These are phyloP conservation scores for Microsporum audouinii DNA, from an alignment of 2,329 filamentous ascomycete genomes.

Conservation along the genomic window DNA sequence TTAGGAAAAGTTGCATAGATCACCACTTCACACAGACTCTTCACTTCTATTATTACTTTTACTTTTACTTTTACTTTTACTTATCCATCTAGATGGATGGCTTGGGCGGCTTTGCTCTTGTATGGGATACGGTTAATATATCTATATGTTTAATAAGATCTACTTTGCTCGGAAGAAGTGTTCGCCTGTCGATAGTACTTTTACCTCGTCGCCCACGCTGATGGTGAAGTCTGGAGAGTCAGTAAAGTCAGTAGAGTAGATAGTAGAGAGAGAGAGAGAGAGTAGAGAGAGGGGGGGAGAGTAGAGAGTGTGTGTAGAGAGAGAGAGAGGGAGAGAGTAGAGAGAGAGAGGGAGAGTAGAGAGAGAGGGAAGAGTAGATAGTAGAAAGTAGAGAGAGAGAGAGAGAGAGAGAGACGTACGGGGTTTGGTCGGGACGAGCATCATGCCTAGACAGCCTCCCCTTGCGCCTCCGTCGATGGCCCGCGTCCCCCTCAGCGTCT, in stretches of 20 bases:
- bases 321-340: too few species aligned
- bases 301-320: too few species aligned
- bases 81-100: not conserved
- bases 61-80: too few species aligned
- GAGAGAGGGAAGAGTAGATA: too few species aligned
- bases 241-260: not conserved
- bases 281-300: too few species aligned
- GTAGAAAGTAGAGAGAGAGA: too few species aligned
- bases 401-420: slow-evolving; percentile 14
- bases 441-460: slow-evolving; percentile 44
- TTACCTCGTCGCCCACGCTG: slow-evolving; percentile 29
- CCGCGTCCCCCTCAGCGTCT: slow-evolving; percentile 39
- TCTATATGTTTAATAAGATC: slow-evolving; percentile 17
- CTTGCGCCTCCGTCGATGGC: slow-evolving; percentile 40
- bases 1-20: slow-evolving; percentile 1
- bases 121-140: slow-evolving; percentile 13
- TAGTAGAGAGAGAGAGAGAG: too few species aligned
- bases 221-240: slow-evolving; percentile 23
- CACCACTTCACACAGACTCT: not conserved
- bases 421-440: slow-evolving; percentile 31
- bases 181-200: slow-evolving; percentile 32
- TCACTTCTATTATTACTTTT: not conserved
- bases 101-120: not conserved
- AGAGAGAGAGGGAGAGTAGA: too few species aligned
- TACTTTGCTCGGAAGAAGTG: slow-evolving; percentile 23